These are phyloP conservation scores for Pyrrhoderma noxium DNA, from an alignment of 1,284 basidiomycete species.

Conservation along the genomic window DNA sequence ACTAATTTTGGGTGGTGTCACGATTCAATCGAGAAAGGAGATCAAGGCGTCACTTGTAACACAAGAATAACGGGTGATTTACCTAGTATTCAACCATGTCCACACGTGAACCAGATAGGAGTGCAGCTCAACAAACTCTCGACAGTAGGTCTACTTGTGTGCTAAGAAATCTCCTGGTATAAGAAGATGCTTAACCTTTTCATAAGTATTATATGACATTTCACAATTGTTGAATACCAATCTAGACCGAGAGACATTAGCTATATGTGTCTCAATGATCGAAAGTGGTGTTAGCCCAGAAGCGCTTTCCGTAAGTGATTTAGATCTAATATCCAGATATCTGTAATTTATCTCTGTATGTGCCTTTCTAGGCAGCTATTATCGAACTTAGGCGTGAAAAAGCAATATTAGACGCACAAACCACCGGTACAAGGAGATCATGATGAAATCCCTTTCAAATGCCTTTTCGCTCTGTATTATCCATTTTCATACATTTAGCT, in stretches of 20 bases:
- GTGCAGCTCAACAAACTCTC: slow-evolving; percentile 71
- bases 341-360: neutral
- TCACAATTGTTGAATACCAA: slow-evolving; percentile 78
- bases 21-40: too few species aligned
- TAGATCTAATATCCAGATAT: neutral
- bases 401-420: slow-evolving; percentile 29
- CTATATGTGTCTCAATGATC: slow-evolving; percentile 77
- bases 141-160: slow-evolving; percentile 50
- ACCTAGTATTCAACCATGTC: neutral
- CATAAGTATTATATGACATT: slow-evolving; percentile 79
- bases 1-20: too few species aligned
- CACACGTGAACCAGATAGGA: slow-evolving; percentile 50
- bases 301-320: slow-evolving; percentile 65
- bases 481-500: neutral
- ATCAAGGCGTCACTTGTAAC: too few species aligned
- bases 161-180: neutral
- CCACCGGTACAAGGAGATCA: slow-evolving; percentile 1
- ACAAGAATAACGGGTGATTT: too few species aligned
- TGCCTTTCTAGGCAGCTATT: slow-evolving; percentile 52
- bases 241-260: slow-evolving; percentile 75
- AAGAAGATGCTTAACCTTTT: neutral
- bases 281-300: slow-evolving; percentile 82
- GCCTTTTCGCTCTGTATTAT: neutral
- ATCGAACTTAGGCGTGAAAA: slow-evolving; percentile 67
- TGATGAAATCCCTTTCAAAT: neutral